Base-by-base conservation (phyloP, 257 asterid species). In the Lithospermum erythrorhizon region DNA sequence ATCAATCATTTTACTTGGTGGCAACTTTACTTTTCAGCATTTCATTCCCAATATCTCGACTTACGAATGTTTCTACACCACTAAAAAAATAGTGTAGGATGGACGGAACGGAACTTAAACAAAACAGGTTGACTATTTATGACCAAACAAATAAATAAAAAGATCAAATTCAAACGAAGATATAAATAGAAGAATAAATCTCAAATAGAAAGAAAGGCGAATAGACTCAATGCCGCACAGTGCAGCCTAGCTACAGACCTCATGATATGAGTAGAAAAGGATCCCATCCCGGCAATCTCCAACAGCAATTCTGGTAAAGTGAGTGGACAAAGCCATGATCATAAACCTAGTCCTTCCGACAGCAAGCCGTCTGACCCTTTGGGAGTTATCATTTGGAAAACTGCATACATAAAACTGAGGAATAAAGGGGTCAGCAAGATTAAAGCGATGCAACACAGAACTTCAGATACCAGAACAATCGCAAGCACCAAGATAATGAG, bases 221-320 rank as follows among this genome's bases (percentile, higher is more conserved):
- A 45, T 51, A 23, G 15, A 6, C 18, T 10, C 70, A 55, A 51
- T 47, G 57, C 73, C 58, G 51, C 54, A 65, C 59, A 35, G 19
- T 21, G 51, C 54, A 65, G 58, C 35, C 19, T 25, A 55, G 63
- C 67, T 59, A 70, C 94, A 65, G 65, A 88, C 98, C 90, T 91
- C 98, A 59, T 73, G 94, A 75, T 82, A 91, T 6, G 83, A 70
- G 73, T 82, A 91, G 78, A 88, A 91, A 55, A 91, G 94, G 72
- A 91, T 70, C 45, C 98, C 98, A 71, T 91, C 98, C 27, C 98
- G 94, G 70, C 97, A 86, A 75, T 91, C 98, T 62, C 98, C 98
- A 55, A 91, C 98, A 74, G 95, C 95, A 75, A 91, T 91, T 84
- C 94, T 91, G 57, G 88, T 86, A 75, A 81, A 81, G 68, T 88